Evolutionary conservation across 768 basidiomycete genomes (phyloP).

Genomic region (Lactarius indigo): DNA sequence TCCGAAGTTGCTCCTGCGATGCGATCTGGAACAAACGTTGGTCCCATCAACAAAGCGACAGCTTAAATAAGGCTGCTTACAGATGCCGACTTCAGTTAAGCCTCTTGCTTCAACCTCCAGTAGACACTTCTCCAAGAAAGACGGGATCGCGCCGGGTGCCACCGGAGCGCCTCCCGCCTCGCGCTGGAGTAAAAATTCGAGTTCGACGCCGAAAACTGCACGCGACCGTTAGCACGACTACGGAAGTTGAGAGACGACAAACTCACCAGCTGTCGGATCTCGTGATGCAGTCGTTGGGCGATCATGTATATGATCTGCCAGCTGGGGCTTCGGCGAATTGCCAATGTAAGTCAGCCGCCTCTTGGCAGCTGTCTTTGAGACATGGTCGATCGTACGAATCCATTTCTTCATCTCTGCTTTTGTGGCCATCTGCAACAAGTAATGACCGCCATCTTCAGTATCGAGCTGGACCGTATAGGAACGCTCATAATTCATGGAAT

Average conservation of each 20-base stretch:
- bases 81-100: constrained; percentile 78
- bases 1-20: constrained; percentile 74
- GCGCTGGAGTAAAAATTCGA: constrained; percentile 63
- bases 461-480: constrained; percentile 81
- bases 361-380: constrained; percentile 71
- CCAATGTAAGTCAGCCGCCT: constrained; percentile 79
- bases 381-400: constrained; percentile 69
- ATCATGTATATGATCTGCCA: constrained; percentile 70
- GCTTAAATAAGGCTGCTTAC: constrained; percentile 40
- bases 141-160: constrained; percentile 58
- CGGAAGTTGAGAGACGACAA: constrained; percentile 36
- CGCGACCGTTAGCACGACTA: not conserved
- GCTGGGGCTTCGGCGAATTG: constrained; percentile 65
- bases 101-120: constrained; percentile 72
- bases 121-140: constrained; percentile 61
- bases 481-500: constrained; percentile 74
- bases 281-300: constrained; percentile 54
- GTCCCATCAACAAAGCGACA: constrained; percentile 4
- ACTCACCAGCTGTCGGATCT: constrained; percentile 74
- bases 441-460: constrained; percentile 85
- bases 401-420: constrained; percentile 72
- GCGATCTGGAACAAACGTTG: constrained; percentile 50
- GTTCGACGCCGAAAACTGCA: constrained; percentile 64
- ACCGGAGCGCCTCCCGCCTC: constrained; percentile 53
- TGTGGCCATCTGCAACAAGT: constrained; percentile 69